phyloP scores from a whole-genome alignment of 2,329 filamentous ascomycete genomes.

The Fusarium sp. region DNA sequence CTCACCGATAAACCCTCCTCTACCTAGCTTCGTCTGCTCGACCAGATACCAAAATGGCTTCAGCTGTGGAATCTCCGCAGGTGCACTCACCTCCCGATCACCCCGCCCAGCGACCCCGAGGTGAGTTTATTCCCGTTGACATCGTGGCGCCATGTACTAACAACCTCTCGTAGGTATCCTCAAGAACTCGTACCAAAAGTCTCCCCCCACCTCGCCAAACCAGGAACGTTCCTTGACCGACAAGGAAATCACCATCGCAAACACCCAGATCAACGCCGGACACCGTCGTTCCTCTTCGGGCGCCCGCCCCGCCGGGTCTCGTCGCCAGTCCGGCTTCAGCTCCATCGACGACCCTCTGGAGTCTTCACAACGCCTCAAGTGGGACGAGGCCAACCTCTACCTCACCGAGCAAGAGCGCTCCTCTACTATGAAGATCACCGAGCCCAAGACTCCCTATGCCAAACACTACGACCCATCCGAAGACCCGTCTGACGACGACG shows the following conservation, averaged over 20 bases:
- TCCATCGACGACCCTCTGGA: conserved; percentile 54
- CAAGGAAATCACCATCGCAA: conserved; percentile 91
- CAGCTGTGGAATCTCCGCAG: conserved; percentile 50
- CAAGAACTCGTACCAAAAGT: conserved; percentile 81
- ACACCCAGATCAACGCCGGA: conserved; percentile 93
- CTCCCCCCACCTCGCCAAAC: conserved; percentile 61
- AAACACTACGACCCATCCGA: conserved; percentile 89
- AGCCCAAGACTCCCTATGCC: conserved; percentile 97
- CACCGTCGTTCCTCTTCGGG: conserved; percentile 81
- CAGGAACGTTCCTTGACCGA: conserved; percentile 61
- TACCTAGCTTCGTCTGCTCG: conserved; percentile 15
- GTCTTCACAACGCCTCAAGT: conserved; percentile 80
- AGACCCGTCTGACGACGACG: conserved; percentile 81
- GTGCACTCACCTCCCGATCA: conserved; percentile 54
- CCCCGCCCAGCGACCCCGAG: conserved; percentile 56
- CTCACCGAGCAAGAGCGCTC: conserved; percentile 95
- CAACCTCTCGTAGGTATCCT: conserved; percentile 77
- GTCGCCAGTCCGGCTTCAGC: conserved; percentile 70
- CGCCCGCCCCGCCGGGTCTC: conserved; percentile 68
- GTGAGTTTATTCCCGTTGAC: conserved; percentile 43
- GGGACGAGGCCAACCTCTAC: conserved; percentile 98
- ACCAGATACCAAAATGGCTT: conserved; percentile 51
- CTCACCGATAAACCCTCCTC: conserved; percentile 30
- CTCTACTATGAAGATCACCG: conserved; percentile 98
- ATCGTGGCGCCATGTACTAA: conserved; percentile 5